These are phyloP conservation scores for Hypoxylon crocopeplum DNA, from an alignment of 495 filamentous ascomycete genomes.

Conservation along the genomic window DNA sequence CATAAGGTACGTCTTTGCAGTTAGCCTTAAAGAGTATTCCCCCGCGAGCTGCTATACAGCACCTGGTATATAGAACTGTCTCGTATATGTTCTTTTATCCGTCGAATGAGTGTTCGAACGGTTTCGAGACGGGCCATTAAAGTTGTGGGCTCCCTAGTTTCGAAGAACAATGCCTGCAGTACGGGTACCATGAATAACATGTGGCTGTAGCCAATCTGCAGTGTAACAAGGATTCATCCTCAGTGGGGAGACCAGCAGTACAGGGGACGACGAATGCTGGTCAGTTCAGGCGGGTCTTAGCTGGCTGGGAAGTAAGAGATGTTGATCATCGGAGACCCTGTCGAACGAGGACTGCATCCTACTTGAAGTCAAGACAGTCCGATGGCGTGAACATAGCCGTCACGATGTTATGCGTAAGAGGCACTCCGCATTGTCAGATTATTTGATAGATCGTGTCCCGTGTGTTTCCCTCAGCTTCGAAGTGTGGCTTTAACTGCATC, in stretches of 20 bases:
- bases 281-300: conserved; percentile 19
- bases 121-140: conserved; percentile 13
- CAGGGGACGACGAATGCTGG: conserved; percentile 26
- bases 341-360: conserved; percentile 27
- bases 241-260: conserved; percentile 28
- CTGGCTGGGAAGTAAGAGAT: conserved; percentile 23
- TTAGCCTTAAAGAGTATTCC: background rate
- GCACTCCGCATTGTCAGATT: conserved; percentile 27
- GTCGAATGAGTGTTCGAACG: conserved; percentile 26
- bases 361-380: conserved; percentile 32
- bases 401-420: conserved; percentile 25
- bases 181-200: conserved; percentile 12
- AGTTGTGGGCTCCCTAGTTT: conserved; percentile 26
- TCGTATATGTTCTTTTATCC: conserved; percentile 29
- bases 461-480: conserved; percentile 1
- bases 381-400: conserved; percentile 22
- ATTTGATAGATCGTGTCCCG: conserved; percentile 25
- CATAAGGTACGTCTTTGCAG: conserved; percentile 21
- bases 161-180: conserved; percentile 1
- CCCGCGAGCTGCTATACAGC: conserved; percentile 8
- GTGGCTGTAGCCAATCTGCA: conserved; percentile 31
- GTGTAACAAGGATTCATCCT: conserved; percentile 41
- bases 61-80: conserved; percentile 23
- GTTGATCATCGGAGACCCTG: conserved; percentile 28
- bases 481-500: conserved; percentile 17